Percentiles rank a stretch among this genome's conserved stretches.
phyloP scores from a whole-genome alignment of 176 grass and related monocot genomes.

The Tuctoria greenei region DNA sequence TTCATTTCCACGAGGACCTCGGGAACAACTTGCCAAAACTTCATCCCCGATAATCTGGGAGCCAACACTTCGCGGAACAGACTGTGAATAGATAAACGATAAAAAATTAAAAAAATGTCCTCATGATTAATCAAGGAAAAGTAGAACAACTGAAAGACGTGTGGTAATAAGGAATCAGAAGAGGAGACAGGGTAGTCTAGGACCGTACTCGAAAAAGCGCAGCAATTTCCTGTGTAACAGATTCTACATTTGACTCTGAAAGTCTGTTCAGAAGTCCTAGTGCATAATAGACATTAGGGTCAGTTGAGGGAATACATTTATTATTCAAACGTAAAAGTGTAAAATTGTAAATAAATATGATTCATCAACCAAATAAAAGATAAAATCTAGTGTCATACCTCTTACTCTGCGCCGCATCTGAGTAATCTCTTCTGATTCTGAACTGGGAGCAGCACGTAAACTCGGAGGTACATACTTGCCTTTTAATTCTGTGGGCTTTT shows the following conservation, averaged over 20 bases:
- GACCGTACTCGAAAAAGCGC: slow-evolving; percentile 61
- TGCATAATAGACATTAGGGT: slow-evolving; percentile 25
- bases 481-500: slow-evolving; percentile 39
- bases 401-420: slow-evolving; percentile 63
- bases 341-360: slow-evolving; percentile 5
- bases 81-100: slow-evolving; percentile 46
- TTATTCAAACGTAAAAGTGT: slow-evolving; percentile 2
- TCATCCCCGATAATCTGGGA: slow-evolving; percentile 73
- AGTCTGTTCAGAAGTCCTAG: slow-evolving; percentile 86
- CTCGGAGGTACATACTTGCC: slow-evolving; percentile 70
- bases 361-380: slow-evolving; percentile 14
- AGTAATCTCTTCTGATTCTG: slow-evolving; percentile 75
- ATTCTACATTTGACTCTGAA: slow-evolving; percentile 80
- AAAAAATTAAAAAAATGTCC: background rate
- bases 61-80: slow-evolving; percentile 61
- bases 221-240: slow-evolving; percentile 82
- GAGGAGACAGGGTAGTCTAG: background rate
- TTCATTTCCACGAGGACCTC: slow-evolving; percentile 80
- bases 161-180: slow-evolving; percentile 20
- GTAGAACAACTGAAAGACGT: slow-evolving; percentile 16
- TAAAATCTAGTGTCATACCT: slow-evolving; percentile 38
- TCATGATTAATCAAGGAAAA: slow-evolving; percentile 22
- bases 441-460: slow-evolving; percentile 45
- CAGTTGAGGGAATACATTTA: slow-evolving; percentile 16
- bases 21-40: slow-evolving; percentile 70